These are phyloP conservation scores for Salicornia ramosissima DNA, from an alignment of 148 eudicot species.

Conservation along the genomic window DNA sequence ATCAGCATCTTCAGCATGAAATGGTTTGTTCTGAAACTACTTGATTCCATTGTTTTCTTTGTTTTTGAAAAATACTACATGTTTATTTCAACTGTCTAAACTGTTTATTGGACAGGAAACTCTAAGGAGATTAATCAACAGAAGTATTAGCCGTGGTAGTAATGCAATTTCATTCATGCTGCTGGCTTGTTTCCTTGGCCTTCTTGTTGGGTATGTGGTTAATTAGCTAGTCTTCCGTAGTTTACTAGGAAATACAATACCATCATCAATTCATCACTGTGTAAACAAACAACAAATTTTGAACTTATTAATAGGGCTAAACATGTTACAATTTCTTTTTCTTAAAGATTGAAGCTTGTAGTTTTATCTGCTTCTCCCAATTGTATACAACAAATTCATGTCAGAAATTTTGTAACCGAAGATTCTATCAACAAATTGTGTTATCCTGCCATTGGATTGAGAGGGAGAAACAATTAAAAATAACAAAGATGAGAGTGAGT, in stretches of 20 bases:
- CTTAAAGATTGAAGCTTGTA: not conserved
- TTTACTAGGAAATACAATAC: not conserved
- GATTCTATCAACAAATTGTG: too few relatives aligned
- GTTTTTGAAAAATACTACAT: not conserved
- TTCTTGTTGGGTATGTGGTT: conserved; percentile 27
- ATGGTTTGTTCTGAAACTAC: conserved; percentile 21
- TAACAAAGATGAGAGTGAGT: too few relatives aligned
- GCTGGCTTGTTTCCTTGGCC: conserved; percentile 23
- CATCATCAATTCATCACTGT: not conserved
- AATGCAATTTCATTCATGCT: conserved; percentile 8
- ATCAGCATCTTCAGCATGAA: conserved; percentile 28
- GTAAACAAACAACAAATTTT: not conserved
- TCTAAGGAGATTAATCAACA: conserved; percentile 17
- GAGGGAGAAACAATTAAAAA: too few relatives aligned
- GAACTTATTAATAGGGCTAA: not conserved
- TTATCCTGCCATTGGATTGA: too few relatives aligned
- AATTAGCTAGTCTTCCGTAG: conserved; percentile 12
- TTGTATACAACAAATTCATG: not conserved
- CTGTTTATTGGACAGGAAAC: conserved; percentile 23
- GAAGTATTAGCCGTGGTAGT: not conserved
- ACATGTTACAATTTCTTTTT: not conserved
- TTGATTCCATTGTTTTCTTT: not conserved
- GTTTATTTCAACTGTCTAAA: not conserved
- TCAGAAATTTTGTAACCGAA: not conserved
- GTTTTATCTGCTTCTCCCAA: not conserved